Conservation (phyloP, 202 grass and related monocot species). For the Eragrostis tef region DNA sequence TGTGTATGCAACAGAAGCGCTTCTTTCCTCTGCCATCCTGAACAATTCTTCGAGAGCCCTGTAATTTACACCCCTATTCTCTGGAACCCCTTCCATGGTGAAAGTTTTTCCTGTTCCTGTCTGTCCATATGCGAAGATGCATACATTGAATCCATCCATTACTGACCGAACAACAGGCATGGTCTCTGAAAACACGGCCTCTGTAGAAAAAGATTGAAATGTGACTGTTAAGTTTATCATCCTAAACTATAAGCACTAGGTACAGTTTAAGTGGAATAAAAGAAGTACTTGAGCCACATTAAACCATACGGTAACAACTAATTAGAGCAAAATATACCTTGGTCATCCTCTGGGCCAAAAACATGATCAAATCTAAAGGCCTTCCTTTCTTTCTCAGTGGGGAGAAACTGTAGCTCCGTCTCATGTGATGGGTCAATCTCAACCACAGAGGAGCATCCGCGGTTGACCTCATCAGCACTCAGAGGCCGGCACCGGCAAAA, state of each 20-base stretch:
- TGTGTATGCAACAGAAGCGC: slow-evolving; percentile 50
- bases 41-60: slow-evolving; percentile 92
- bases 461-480: slow-evolving; percentile 66
- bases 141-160: slow-evolving; percentile 93
- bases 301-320: not conserved
- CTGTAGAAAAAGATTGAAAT: slow-evolving; percentile 55
- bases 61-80: slow-evolving; percentile 92
- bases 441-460: slow-evolving; percentile 61
- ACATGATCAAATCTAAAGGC: slow-evolving; percentile 84
- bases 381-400: slow-evolving; percentile 68
- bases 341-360: slow-evolving; percentile 66
- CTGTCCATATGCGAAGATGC: slow-evolving; percentile 96
- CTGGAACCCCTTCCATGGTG: slow-evolving; percentile 92
- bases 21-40: slow-evolving; percentile 56
- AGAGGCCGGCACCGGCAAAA: slow-evolving; percentile 84
- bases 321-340: slow-evolving; percentile 57
- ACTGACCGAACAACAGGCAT: slow-evolving; percentile 79
- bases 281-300: not conserved
- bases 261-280: not conserved
- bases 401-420: slow-evolving; percentile 65
- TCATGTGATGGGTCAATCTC: slow-evolving; percentile 65
- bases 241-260: slow-evolving; percentile 15
- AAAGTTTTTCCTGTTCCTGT: slow-evolving; percentile 93
- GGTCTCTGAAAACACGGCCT: slow-evolving; percentile 75
- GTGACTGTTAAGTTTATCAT: slow-evolving; percentile 21